Base-by-base conservation (phyloP, 169 alveolate species). In the Plasmodium fragile region DNA sequence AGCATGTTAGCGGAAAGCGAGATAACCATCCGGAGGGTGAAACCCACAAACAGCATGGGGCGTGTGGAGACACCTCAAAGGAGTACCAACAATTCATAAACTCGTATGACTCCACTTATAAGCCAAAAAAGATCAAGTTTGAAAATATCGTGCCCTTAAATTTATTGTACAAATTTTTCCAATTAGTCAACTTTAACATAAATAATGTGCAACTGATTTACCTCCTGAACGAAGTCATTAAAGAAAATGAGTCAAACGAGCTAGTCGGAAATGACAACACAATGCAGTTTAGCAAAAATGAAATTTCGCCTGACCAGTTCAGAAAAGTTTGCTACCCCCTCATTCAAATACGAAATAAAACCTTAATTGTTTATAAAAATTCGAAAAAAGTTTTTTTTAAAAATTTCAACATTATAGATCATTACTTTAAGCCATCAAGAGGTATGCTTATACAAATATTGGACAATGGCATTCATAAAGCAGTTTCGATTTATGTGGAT, bases 341-440 rank as follows among this genome's bases (percentile, higher is more conserved):
- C 69, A 77, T 87, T 39, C 93, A 87, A 87, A 87, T 87, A 87
- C 69, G 81, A 87, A 87, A 87, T 87, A 87, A 87, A 87, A 87
- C 90, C 49, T 55, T 87, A 77, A 87, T 87, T 78, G 69, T 87
- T 87, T 90, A 87, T 78, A 87, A 87, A 87, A 87, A 87, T 53
- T 78, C 81, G 16, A 87, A 87, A 78, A 87, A 87, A 72, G 18
- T 25, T 13, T 87, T 70, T 87, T 78, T 79, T 8, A 87, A 87
- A 87, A 87, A 72, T 79, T 32, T 78, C 30, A 87, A 87, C 39
- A 52, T 78, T 49, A 87, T 87, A 36, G 93, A 87, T 55, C 87
- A 87, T 59, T 78, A 87, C 70, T 87, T 28, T 41, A 87, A 78
- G 18, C 87, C 93, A 36, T 78, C 89, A 59, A 71, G 28, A 87